These are phyloP conservation scores for Blastobotrys buckinghamii DNA, from an alignment of 1,139 yeast genomes.

Conservation along the genomic window DNA sequence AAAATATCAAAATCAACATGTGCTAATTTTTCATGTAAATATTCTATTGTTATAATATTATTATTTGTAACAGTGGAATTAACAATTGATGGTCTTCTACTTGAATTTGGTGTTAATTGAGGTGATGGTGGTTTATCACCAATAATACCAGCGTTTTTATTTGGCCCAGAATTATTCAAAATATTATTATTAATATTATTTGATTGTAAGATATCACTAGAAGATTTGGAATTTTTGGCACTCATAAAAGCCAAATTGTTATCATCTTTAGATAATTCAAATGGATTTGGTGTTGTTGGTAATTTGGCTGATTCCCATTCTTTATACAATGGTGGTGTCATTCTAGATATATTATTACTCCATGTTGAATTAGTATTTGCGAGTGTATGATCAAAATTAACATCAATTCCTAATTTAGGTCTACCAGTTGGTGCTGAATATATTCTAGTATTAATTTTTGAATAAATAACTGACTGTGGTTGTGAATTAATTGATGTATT, in stretches of 20 bases:
- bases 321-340: neutral
- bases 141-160: neutral
- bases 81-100: conserved; percentile 1
- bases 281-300: neutral
- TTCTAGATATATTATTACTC: no score
- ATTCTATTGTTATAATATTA: neutral
- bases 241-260: neutral
- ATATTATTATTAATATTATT: neutral
- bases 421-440: neutral
- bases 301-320: neutral
- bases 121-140: conserved; percentile 9
- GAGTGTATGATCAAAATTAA: neutral
- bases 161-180: neutral
- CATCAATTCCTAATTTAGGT: neutral
- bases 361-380: neutral
- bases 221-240: neutral
- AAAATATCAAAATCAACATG: conserved; percentile 2
- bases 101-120: neutral
- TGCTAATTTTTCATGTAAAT: conserved; percentile 4
- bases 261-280: neutral
- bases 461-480: neutral
- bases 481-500: neutral
- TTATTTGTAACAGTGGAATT: neutral
- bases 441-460: neutral
- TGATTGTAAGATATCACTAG: neutral